Conservation (phyloP, 441 rosid species). For the Populus hybrid region DNA sequence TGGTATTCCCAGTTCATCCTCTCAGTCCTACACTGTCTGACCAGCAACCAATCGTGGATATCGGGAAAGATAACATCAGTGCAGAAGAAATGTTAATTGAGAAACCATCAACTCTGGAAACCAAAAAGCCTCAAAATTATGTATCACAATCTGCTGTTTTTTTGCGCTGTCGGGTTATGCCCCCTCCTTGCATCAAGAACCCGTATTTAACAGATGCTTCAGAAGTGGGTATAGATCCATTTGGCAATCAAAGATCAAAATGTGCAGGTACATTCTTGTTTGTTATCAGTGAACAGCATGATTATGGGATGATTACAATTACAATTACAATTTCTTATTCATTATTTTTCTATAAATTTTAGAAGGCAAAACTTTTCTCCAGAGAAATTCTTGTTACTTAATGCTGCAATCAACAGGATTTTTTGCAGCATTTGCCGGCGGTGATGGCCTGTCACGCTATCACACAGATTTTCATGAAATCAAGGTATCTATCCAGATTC, state of each 20-base stretch:
- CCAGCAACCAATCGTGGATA: slow-evolving; percentile 38
- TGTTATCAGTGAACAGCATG: slow-evolving; percentile 1
- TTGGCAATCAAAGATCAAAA: slow-evolving; percentile 74
- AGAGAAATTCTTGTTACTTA: slow-evolving; percentile 1
- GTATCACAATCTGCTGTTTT: slow-evolving; percentile 84
- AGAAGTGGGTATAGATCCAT: slow-evolving; percentile 55
- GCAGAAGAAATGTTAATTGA: slow-evolving; percentile 41
- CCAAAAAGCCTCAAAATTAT: slow-evolving; percentile 47
- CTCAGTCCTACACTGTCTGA: slow-evolving; percentile 43
- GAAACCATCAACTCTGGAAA: slow-evolving; percentile 25
- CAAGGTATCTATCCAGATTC: slow-evolving; percentile 43
- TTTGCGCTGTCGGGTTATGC: slow-evolving; percentile 78
- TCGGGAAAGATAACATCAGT: slow-evolving; percentile 40
- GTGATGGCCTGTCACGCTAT: slow-evolving; percentile 90
- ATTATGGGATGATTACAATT: background rate
- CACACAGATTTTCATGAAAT: slow-evolving; percentile 90
- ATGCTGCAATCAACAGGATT: slow-evolving; percentile 46
- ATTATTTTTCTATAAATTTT: slow-evolving; percentile 1
- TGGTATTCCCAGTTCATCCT: slow-evolving; percentile 31
- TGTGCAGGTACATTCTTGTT: slow-evolving; percentile 54
- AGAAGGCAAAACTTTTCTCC: background rate
- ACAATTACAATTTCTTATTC: background rate
- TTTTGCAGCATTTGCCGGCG: slow-evolving; percentile 48
- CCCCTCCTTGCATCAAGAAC: slow-evolving; percentile 90
- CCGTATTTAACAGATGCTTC: slow-evolving; percentile 62